A percentile compares a stretch with the other conserved stretches of the same genome.
phyloP scores from a whole-genome alignment of 257 asterid genomes.

The Solanum lycopersicoides region DNA sequence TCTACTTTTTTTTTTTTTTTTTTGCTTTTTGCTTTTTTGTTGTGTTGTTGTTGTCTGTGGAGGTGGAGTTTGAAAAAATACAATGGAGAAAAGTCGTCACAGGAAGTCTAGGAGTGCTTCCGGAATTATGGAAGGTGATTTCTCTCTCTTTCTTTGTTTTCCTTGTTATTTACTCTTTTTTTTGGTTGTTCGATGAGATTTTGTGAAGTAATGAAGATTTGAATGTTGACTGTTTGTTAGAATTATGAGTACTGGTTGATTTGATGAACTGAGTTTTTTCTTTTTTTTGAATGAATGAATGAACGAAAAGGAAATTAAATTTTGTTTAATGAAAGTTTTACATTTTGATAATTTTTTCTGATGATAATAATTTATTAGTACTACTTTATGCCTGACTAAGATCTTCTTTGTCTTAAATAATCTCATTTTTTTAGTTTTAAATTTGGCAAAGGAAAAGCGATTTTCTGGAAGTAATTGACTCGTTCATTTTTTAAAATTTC shows the following conservation, averaged over 20 bases:
- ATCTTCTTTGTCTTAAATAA: background rate
- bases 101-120: conserved; percentile 70
- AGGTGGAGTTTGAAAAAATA: conserved; percentile 9
- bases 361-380: background rate
- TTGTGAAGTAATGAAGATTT: background rate
- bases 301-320: background rate
- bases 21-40: background rate
- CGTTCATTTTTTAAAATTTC: background rate
- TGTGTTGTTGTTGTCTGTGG: background rate
- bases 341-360: background rate
- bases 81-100: conserved; percentile 77
- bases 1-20: background rate
- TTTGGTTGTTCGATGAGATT: background rate
- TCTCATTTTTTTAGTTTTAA: background rate
- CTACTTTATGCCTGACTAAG: background rate
- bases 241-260: background rate
- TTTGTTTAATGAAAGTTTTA: background rate
- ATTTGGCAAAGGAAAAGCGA: background rate
- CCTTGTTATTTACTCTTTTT: too few relatives aligned
- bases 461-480: background rate
- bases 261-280: background rate
- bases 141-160: background rate
- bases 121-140: conserved; percentile 49
- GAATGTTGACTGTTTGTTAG: background rate
- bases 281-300: background rate